A percentile compares a stretch with the other conserved stretches of the same genome.
Evolutionary conservation across 306 rosid genomes (phyloP).

Genomic region (Luffa acutangula): DNA sequence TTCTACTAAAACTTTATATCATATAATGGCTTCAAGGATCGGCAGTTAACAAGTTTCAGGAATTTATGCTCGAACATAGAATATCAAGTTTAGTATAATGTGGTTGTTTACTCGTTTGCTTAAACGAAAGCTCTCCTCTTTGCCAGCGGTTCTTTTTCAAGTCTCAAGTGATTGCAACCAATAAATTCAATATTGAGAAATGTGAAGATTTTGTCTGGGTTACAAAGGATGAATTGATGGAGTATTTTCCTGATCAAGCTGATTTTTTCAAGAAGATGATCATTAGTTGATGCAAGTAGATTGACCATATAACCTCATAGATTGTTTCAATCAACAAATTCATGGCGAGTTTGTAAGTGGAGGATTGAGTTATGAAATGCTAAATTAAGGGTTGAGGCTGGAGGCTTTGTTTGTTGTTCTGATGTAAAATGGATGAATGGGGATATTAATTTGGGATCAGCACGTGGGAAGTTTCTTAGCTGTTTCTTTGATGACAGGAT

Average conservation of each 20-base stretch:
- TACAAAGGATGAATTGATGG: constrained; percentile 78
- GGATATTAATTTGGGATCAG: not conserved
- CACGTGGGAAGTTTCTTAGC: not conserved
- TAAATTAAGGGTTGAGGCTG: not conserved
- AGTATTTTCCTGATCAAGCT: constrained; percentile 68
- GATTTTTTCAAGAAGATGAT: constrained; percentile 74
- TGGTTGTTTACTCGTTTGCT: not conserved
- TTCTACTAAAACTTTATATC: not conserved
- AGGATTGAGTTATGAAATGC: not conserved
- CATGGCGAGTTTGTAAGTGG: not conserved
- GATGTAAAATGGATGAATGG: not conserved
- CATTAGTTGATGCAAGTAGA: constrained; percentile 41
- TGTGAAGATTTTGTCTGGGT: constrained; percentile 86
- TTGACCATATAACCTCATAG: not conserved
- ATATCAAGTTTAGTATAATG: not conserved
- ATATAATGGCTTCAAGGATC: not conserved
- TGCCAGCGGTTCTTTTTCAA: constrained; percentile 76
- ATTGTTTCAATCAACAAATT: not conserved
- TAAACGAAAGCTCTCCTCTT: not conserved
- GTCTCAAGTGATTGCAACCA: constrained; percentile 77
- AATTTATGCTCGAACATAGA: not conserved
- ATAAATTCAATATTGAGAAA: constrained; percentile 37
- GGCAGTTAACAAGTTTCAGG: not conserved
- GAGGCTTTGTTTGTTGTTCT: constrained; percentile 2
- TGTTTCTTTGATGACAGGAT: not conserved